Percentiles rank a stretch among this genome's conserved stretches.
Conservation (phyloP, 805 yeast genomes). For the Helenozyma baotianmanensis region DNA sequence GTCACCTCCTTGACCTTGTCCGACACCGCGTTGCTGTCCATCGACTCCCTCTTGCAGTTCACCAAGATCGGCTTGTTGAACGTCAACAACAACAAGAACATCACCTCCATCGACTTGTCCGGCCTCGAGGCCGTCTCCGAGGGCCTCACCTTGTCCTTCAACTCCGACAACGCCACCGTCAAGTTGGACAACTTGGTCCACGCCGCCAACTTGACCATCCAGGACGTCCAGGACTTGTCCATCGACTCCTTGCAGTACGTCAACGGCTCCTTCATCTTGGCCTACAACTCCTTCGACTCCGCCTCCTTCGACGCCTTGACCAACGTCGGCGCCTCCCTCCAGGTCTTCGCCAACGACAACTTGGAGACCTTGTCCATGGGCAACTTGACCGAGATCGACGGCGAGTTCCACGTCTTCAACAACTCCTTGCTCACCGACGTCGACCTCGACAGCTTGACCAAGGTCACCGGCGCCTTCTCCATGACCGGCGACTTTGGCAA, state of each 20-base stretch:
- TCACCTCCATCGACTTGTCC: constrained; percentile 29
- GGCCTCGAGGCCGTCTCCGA: constrained; percentile 30
- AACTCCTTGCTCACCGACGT: constrained; percentile 35
- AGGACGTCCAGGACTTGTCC: constrained; percentile 32
- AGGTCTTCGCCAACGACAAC: constrained; percentile 40
- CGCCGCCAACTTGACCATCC: constrained; percentile 43
- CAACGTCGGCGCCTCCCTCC: constrained; percentile 36
- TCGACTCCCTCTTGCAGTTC: constrained; percentile 28
- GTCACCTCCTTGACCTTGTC: constrained; percentile 32
- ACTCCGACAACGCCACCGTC: constrained; percentile 26
- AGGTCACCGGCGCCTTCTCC: constrained; percentile 38
- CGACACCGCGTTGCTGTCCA: constrained; percentile 38
- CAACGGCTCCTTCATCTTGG: constrained; percentile 37
- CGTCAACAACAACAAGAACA: constrained; percentile 42
- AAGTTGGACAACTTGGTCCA: constrained; percentile 32
- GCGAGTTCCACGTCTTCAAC: constrained; percentile 39
- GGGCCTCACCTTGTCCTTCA: constrained; percentile 36
- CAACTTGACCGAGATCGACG: constrained; percentile 33
- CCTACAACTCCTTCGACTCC: constrained; percentile 35
- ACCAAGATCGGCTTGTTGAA: constrained; percentile 30
- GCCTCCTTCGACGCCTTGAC: constrained; percentile 27
- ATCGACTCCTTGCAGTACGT: constrained; percentile 31
- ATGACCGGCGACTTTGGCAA: constrained; percentile 34
- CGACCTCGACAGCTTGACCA: constrained; percentile 24
- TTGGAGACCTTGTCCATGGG: constrained; percentile 26